These are phyloP conservation scores for Colletotrichum sp. DNA, from an alignment of 2,329 filamentous ascomycete species.

Conservation along the genomic window DNA sequence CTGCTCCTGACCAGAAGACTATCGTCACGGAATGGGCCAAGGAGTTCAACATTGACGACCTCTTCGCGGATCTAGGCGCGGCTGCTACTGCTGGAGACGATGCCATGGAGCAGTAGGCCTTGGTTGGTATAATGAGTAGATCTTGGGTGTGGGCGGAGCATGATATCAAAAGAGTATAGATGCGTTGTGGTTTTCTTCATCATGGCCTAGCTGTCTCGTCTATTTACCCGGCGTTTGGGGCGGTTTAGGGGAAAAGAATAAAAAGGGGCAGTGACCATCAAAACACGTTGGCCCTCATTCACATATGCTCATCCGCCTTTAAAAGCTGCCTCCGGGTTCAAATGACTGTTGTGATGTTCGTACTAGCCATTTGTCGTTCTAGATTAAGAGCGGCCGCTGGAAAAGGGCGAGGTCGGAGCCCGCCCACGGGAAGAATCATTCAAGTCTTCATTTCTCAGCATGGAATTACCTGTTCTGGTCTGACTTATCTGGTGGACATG, in stretches of 20 bases:
- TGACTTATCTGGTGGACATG: not conserved
- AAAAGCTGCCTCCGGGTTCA: not conserved
- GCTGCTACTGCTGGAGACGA: conserved; percentile 39
- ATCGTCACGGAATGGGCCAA: conserved; percentile 93
- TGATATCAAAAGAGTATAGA: conserved; percentile 7
- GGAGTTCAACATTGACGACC: conserved; percentile 92
- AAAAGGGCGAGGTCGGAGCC: not conserved
- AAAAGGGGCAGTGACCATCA: not conserved
- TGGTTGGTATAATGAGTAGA: not conserved
- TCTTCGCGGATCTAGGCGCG: conserved; percentile 76
- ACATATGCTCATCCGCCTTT: not conserved
- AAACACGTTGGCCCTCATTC: conserved; percentile 4
- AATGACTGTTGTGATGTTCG: not conserved
- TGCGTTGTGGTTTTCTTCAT: not conserved
- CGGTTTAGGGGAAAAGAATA: not conserved
- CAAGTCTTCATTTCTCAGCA: not conserved
- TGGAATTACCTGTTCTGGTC: not conserved
- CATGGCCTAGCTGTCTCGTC: not conserved
- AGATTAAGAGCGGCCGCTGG: not conserved
- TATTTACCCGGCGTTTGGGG: conserved; percentile 11
- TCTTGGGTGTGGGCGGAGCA: not conserved
- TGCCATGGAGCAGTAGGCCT: conserved; percentile 56
- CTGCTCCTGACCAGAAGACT: conserved; percentile 74
- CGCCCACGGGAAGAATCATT: not conserved
- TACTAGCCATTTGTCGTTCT: not conserved